These are phyloP conservation scores for Furcasterigmium furcatum DNA, from an alignment of 2,329 filamentous ascomycete genomes.

Conservation along the genomic window DNA sequence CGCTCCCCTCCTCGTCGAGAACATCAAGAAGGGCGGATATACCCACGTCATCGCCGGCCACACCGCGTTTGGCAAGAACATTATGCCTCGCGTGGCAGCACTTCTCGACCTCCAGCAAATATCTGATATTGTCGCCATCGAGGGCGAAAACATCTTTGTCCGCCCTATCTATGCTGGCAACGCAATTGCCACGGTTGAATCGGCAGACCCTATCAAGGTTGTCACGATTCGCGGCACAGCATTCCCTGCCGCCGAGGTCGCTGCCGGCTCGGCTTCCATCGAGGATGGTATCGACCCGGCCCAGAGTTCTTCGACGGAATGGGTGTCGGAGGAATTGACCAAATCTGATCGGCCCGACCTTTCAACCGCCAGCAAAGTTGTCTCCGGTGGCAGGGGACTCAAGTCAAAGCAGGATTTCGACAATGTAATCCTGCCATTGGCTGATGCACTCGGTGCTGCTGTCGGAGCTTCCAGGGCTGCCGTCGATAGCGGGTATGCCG, in stretches of 20 bases:
- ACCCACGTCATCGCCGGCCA: constrained; percentile 89
- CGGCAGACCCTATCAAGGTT: constrained; percentile 78
- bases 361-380: constrained; percentile 81
- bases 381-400: constrained; percentile 88
- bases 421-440: constrained; percentile 84
- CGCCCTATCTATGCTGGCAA: constrained; percentile 98
- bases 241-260: constrained; percentile 71
- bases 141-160: constrained; percentile 91
- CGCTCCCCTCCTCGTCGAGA: constrained; percentile 89
- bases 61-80: constrained; percentile 93
- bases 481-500: constrained; percentile 94
- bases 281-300: constrained; percentile 86
- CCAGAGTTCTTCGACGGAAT: constrained; percentile 69
- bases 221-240: constrained; percentile 92
- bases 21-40: constrained; percentile 93
- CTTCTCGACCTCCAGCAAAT: constrained; percentile 90
- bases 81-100: constrained; percentile 88
- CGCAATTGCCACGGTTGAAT: constrained; percentile 93
- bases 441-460: constrained; percentile 89
- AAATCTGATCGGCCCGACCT: constrained; percentile 94
- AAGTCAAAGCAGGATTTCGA: constrained; percentile 99
- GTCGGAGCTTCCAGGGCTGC: constrained; percentile 93
- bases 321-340: constrained; percentile 89
- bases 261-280: constrained; percentile 70
- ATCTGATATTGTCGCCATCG: constrained; percentile 83